Base-by-base conservation (phyloP, 345 rosid genomes). In the Salix exigua region DNA sequence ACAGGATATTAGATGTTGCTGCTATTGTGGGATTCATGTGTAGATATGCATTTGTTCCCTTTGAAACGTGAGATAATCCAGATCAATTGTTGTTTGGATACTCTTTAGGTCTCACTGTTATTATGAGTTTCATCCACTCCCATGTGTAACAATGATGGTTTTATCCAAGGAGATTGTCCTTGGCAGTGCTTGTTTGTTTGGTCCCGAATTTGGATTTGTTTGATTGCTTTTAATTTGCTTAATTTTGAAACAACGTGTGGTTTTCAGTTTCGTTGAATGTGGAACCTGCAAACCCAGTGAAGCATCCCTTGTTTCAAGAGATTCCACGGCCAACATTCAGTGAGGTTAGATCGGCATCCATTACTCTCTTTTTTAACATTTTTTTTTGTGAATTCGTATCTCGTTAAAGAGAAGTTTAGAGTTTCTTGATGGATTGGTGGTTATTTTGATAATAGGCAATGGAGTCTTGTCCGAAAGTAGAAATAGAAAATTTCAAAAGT, bases 401-500 rank as follows among this genome's bases (percentile, higher is more conserved):
- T 2, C 23, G 23, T 6, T 19, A 53, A 53, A 53, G 23, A 51
- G n/a, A 51, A 6, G 11, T 19, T 19, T 51, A 53, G n/a, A 5
- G 23, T 51, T 51, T 51, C n/a, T 51, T 51, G n/a, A 51, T 50
- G n/a, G n/a, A 7, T 18, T 51, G 58, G 58, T 19, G 17, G 17
- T 72, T 42, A 30, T 17, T 55, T 46, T 44, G 72, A 66, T 65
- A 66, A 72, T 70, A 96, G 99, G 94, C 72, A 70, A 86, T 92
- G 90, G 89, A 81, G 48, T 86, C 97, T 42, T 90, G 97, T 83
- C 98, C 97, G 4, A 91, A 82, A 74, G 89, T 61, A 64, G 60
- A 85, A 51, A 81, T 84, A 19, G 64, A 61, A 50, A 84, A 91
- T 77, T 79, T 88, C 28, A 88, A 90, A 68, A 89, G 90, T 33